phyloP scores from a whole-genome alignment of 345 rosid genomes.

The Orychophragmus violaceus region DNA sequence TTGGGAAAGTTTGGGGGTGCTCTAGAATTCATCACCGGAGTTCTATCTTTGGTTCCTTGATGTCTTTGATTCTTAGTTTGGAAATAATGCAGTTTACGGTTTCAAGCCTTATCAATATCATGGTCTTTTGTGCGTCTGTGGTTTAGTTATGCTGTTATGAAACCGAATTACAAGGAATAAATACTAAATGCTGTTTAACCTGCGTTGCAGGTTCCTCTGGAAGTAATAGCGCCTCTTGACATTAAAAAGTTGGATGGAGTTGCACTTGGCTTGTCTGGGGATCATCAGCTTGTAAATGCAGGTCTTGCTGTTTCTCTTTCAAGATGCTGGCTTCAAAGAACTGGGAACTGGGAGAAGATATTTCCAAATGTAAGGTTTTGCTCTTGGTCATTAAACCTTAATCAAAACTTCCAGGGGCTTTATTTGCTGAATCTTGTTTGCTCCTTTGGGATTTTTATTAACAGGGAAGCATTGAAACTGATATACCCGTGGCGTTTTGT shows the following conservation, averaged over 20 bases:
- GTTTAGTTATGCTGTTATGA: neutral
- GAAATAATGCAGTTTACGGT: neutral
- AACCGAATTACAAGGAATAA: neutral
- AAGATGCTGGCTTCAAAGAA: conserved; percentile 76
- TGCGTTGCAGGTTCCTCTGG: conserved; percentile 56
- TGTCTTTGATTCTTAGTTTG: neutral
- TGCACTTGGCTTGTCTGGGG: conserved; percentile 69
- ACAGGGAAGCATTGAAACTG: conserved; percentile 39
- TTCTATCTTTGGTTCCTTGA: neutral
- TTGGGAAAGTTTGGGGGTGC: neutral
- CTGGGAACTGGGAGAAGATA: conserved; percentile 57
- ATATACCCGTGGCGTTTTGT: conserved; percentile 52
- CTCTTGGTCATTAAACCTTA: conserved; percentile 3
- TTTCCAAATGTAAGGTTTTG: conserved; percentile 40
- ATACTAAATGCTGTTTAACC: conserved; percentile 11
- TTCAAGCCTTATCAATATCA: neutral
- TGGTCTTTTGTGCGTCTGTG: neutral
- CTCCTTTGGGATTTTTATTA: neutral
- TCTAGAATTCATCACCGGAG: neutral
- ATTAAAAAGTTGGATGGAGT: conserved; percentile 40
- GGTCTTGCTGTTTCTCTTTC: conserved; percentile 89
- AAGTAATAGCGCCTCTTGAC: conserved; percentile 59
- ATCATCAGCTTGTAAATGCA: conserved; percentile 77
- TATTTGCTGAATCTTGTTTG: neutral
- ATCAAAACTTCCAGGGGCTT: neutral